Evolutionary conservation across 306 rosid species (phyloP).

Genomic region (Casuarina glauca): DNA sequence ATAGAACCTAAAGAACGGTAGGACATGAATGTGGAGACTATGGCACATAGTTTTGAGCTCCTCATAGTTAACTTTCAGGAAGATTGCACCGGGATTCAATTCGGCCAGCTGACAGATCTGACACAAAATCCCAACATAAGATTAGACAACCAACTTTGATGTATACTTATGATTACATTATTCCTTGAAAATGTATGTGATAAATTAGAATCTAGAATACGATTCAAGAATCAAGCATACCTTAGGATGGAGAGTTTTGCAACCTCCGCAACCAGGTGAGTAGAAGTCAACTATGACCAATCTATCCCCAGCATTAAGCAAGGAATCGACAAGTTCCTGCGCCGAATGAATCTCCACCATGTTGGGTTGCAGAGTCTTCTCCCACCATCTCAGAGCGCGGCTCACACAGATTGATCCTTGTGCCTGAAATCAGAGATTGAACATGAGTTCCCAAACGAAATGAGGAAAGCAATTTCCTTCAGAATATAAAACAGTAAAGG

Average conservation of each 20-base stretch:
- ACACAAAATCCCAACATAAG: neutral
- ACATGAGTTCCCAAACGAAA: neutral
- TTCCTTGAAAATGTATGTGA: neutral
- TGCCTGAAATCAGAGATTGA: slow-evolving; percentile 41
- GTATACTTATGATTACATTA: neutral
- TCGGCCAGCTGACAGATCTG: slow-evolving; percentile 95
- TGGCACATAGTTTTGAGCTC: slow-evolving; percentile 70
- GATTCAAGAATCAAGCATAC: slow-evolving; percentile 23
- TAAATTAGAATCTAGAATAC: neutral
- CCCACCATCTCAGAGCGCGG: slow-evolving; percentile 75
- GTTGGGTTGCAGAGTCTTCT: slow-evolving; percentile 58
- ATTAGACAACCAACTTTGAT: slow-evolving; percentile 14
- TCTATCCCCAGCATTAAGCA: slow-evolving; percentile 71
- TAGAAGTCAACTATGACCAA: slow-evolving; percentile 76
- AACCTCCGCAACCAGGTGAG: slow-evolving; percentile 95
- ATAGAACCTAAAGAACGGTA: slow-evolving; percentile 85
- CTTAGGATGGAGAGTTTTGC: slow-evolving; percentile 89
- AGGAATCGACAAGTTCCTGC: slow-evolving; percentile 54
- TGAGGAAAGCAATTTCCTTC: neutral
- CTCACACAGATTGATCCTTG: slow-evolving; percentile 58
- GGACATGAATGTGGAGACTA: slow-evolving; percentile 65
- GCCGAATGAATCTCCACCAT: slow-evolving; percentile 79
- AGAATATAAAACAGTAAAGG: neutral
- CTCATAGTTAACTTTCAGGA: slow-evolving; percentile 73
- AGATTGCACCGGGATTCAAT: slow-evolving; percentile 48